Percentiles rank a stretch among this genome's conserved stretches.
Conservation (phyloP, 768 basidiomycete species). For the Termitomyces sp. region DNA sequence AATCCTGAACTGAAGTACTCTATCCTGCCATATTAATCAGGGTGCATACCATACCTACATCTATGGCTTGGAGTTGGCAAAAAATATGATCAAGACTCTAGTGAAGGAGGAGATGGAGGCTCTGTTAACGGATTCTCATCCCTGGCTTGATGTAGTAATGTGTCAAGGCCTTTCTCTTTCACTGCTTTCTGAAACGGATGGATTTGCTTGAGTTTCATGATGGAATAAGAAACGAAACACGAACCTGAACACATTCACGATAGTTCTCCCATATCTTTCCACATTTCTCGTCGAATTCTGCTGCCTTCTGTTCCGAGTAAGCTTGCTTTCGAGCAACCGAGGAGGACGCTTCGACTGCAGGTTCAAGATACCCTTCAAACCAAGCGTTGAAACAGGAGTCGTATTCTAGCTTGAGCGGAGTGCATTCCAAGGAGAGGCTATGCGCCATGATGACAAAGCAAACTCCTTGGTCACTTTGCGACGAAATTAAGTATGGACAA, state of each 20-base stretch:
- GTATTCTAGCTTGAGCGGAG: slow-evolving; percentile 82
- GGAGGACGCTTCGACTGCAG: slow-evolving; percentile 48
- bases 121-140: slow-evolving; percentile 74
- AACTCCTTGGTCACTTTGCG: no score
- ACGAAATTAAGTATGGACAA: no score
- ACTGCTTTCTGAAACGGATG: slow-evolving; percentile 59
- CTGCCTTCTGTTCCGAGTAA: slow-evolving; percentile 74
- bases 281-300: slow-evolving; percentile 83
- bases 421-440: slow-evolving; percentile 81
- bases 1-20: no score
- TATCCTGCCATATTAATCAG: no score
- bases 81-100: slow-evolving; percentile 6
- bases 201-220: neutral
- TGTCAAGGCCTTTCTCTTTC: slow-evolving; percentile 71
- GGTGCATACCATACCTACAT: no score
- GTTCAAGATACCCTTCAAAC: slow-evolving; percentile 94
- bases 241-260: slow-evolving; percentile 76
- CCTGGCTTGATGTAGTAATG: slow-evolving; percentile 72
- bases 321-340: slow-evolving; percentile 43
- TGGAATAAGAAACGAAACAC: slow-evolving; percentile 18
- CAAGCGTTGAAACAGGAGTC: slow-evolving; percentile 95
- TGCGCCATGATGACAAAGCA: slow-evolving; percentile 50
- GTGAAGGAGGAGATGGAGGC: slow-evolving; percentile 32
- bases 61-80: neutral
- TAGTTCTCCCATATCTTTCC: slow-evolving; percentile 81